Percentiles rank a stretch among this genome's conserved stretches.
Conservation (phyloP, 164 flowering plant species). For the Litsea cubeba region DNA sequence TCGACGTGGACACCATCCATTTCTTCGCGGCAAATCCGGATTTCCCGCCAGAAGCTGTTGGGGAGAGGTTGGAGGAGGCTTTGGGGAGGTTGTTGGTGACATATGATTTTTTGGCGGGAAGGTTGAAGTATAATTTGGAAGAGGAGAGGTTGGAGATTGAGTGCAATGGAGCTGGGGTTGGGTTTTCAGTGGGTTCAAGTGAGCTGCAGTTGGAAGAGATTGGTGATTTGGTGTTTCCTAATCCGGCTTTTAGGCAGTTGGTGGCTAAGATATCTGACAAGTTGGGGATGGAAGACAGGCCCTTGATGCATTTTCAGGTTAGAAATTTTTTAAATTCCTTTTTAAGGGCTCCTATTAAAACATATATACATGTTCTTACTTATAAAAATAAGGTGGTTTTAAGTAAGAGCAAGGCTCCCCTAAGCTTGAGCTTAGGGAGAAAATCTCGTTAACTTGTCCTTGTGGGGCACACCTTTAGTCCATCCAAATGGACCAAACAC, state of each 20-base stretch:
- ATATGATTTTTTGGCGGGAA: constrained; percentile 59
- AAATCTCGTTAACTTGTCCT: too few species aligned
- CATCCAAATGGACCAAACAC: too few species aligned
- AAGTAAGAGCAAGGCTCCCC: too few species aligned
- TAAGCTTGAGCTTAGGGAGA: too few species aligned
- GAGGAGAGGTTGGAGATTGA: constrained; percentile 51
- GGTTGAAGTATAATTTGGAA: constrained; percentile 38
- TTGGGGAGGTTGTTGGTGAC: constrained; percentile 27
- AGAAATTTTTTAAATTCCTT: too few species aligned
- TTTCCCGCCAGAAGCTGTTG: constrained; percentile 35
- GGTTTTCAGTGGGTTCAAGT: constrained; percentile 46
- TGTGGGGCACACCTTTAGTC: too few species aligned
- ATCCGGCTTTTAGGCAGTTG: constrained; percentile 44
- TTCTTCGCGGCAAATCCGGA: constrained; percentile 39
- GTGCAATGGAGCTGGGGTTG: constrained; percentile 50
- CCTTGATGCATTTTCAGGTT: constrained; percentile 52
- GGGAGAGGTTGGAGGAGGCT: constrained; percentile 29
- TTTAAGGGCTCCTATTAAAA: too few species aligned
- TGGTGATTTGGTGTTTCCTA: constrained; percentile 60
- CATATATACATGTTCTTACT: too few species aligned
- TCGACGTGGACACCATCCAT: constrained; percentile 49
- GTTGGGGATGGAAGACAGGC: constrained; percentile 28
- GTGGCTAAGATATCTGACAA: constrained; percentile 10
- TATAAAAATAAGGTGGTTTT: too few species aligned
- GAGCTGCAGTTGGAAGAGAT: constrained; percentile 43